Percentiles rank a stretch among this genome's conserved stretches.
Conservation (phyloP, 768 basidiomycete genomes). For the Cyathus striatus region DNA sequence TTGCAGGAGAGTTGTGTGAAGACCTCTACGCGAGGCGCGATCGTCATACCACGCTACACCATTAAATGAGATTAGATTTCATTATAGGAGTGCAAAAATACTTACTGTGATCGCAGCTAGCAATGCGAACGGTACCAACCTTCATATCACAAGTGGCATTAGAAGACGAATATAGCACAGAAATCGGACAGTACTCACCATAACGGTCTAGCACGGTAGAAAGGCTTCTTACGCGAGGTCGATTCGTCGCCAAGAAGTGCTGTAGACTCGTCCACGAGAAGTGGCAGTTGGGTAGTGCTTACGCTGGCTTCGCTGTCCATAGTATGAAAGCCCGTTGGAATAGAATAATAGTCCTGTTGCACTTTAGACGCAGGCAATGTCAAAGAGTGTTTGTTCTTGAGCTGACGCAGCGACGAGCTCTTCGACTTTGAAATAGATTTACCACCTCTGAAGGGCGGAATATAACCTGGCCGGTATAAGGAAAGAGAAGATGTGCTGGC, state of each 20-base stretch:
- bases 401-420: neutral
- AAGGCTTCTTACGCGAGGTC: conserved; percentile 30
- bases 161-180: neutral
- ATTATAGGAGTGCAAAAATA: conserved; percentile 7
- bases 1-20: conserved; percentile 76
- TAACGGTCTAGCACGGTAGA: conserved; percentile 46
- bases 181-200: conserved; percentile 30
- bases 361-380: neutral
- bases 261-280: conserved; percentile 5
- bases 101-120: conserved; percentile 60
- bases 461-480: neutral
- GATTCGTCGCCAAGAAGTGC: conserved; percentile 8
- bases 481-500: conserved; percentile 8
- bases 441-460: neutral
- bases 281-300: conserved; percentile 1
- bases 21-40: conserved; percentile 76
- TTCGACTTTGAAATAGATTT: neutral
- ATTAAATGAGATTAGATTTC: conserved; percentile 6
- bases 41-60: conserved; percentile 76
- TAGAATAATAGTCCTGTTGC: too few relatives aligned
- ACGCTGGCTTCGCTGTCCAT: conserved; percentile 2
- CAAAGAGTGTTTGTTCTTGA: neutral
- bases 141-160: conserved; percentile 19
- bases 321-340: too few relatives aligned
- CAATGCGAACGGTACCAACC: conserved; percentile 78